Percentiles rank a stretch among this genome's conserved stretches.
phyloP scores from a whole-genome alignment of 2,329 filamentous ascomycete genomes.

The Pseudocercospora musae region DNA sequence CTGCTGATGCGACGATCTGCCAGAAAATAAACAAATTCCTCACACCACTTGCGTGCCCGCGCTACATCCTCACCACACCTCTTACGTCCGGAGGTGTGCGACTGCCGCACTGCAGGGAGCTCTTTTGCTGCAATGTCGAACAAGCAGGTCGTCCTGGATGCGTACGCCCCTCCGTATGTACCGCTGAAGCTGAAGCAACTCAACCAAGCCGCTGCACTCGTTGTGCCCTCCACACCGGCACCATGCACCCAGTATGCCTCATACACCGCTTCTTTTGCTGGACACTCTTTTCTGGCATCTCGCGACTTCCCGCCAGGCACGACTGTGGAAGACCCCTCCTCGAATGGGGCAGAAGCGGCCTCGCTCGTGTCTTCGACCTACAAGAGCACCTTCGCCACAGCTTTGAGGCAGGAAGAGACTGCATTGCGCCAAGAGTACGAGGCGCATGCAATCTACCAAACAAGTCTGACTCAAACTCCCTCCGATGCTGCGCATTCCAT shows the following conservation, averaged over 20 bases:
- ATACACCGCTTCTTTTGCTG: slow-evolving; percentile 16
- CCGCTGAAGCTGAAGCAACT: slow-evolving; percentile 17
- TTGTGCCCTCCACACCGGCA: slow-evolving; percentile 8
- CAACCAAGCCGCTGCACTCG: slow-evolving; percentile 15
- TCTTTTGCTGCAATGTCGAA: not conserved
- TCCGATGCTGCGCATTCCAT: slow-evolving; percentile 14
- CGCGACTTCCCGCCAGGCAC: not conserved
- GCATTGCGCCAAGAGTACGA: slow-evolving; percentile 21
- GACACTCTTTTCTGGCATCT: slow-evolving; percentile 2
- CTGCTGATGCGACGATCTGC: not conserved
- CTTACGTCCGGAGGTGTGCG: not conserved
- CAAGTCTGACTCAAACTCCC: slow-evolving; percentile 4
- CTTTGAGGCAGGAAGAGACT: slow-evolving; percentile 16
- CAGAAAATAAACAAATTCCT: not conserved
- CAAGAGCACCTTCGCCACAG: slow-evolving; percentile 10
- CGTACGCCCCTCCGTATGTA: slow-evolving; percentile 26
- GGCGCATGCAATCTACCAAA: slow-evolving; percentile 23
- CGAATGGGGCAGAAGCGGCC: not conserved
- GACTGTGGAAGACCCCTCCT: too few relatives aligned
- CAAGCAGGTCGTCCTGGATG: slow-evolving; percentile 13
- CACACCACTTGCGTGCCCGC: not conserved
- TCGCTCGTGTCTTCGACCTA: slow-evolving; percentile 6
- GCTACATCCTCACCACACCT: not conserved
- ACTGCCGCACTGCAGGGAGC: not conserved
- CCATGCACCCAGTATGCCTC: slow-evolving; percentile 15